Base-by-base conservation (phyloP, 2,329 filamentous ascomycete species). In the Paramyrothecium roridum region DNA sequence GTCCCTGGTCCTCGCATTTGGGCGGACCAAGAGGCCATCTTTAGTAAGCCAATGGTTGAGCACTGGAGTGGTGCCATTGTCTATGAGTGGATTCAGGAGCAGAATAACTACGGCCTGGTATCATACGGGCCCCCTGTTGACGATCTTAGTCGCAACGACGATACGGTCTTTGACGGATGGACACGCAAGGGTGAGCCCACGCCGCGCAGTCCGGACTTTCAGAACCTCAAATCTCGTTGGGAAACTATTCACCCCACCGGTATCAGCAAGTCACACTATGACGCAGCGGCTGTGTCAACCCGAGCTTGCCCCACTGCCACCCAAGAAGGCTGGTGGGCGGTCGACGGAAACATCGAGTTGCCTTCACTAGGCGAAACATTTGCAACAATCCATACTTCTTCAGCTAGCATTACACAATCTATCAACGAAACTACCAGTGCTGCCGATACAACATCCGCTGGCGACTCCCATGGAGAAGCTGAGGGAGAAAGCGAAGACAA, bases 1-100 rank as follows among this genome's bases (percentile, higher is more conserved):
- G 80, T 76, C 1, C 78, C 79, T 1, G 73, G 75, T 2, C 85
- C 87, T 1, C 81, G 88, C 47, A 74, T 79, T 1, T 91, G 89
- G 67, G 78, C 79, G 22, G 88, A 96, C 67, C 90, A 95, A 71
- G 79, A 82, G 45, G 86, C 90, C 51, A 90, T 96, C 62, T 88
- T 95, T 64, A 88, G 89, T 47, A 63, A 79, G 1, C 73, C 90
- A 3, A 96, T 96, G 91, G 74, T 81, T 7, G 77, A 79, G 55
- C 81, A 81, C 64, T 86, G 73, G 85, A 92, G 89, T 52, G 91
- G 91, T 54, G 81, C 89, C 53, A 92, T 96, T 59, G 80, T 96
- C 61, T 96, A 96, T 73, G 91, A 96, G 69, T 96, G 91, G 91
- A 91, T 96, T 59, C 76, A 93, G 68, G 91, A 96, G 72, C 77